Conservation (phyloP, 306 rosid genomes). For the Senna tora region DNA sequence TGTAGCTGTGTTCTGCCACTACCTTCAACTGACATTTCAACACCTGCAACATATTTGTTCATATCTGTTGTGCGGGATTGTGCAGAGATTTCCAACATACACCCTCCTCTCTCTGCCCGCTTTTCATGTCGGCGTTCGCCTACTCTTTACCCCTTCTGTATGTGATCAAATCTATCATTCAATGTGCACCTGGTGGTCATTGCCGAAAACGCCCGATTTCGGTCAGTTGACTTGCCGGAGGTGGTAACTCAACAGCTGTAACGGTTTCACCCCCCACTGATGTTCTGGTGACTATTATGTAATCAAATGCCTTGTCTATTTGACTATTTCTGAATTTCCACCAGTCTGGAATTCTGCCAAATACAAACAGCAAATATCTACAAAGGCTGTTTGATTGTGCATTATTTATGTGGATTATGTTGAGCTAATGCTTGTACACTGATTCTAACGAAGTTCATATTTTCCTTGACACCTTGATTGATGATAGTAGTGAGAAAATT, state of each 20-base stretch:
- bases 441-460: constrained; percentile 26
- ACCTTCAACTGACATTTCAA: constrained; percentile 36
- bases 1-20: constrained; percentile 40
- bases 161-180: constrained; percentile 33
- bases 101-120: constrained; percentile 35
- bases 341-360: neutral
- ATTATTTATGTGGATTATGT: constrained; percentile 33
- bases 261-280: neutral
- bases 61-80: constrained; percentile 46
- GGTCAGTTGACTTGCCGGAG: constrained; percentile 55
- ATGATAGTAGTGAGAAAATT: neutral
- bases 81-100: constrained; percentile 38
- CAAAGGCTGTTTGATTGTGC: constrained; percentile 27
- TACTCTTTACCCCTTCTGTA: constrained; percentile 40
- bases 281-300: constrained; percentile 7
- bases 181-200: constrained; percentile 68
- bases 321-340: constrained; percentile 23
- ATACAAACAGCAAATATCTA: constrained; percentile 19
- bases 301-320: neutral
- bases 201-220: constrained; percentile 42
- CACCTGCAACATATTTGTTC: constrained; percentile 37
- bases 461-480: neutral
- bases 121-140: constrained; percentile 32
- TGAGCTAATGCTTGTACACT: constrained; percentile 27
- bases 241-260: constrained; percentile 45